Evolutionary conservation across 73 alveolate genomes (phyloP), one percentile per base, ranked within the genome.

Genomic region (Paramecium biaurelia): DNA sequence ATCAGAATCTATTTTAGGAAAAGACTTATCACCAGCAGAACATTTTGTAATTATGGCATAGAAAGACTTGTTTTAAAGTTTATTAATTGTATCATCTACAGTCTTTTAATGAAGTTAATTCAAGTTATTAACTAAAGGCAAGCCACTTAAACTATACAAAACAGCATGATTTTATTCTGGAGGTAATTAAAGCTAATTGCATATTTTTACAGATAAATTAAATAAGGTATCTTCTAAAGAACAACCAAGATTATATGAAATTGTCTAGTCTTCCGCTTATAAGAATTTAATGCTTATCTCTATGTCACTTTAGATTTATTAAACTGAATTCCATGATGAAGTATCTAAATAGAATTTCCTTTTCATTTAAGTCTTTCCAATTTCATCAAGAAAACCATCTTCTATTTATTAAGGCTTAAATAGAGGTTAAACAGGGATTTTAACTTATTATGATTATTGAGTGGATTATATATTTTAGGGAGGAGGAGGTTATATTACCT

Each of bases 331-430:
- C 37, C 47, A 23, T 21, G n/a, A 7, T 20, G 76, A 43, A 10
- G 90, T 79, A 79, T 79, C 90, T 45, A 79, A 47, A 79, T 79
- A 79, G 43, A 79, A 79, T 6, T 79, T 5, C 43, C 47, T 23
- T 45, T 79, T 41, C 4, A 79, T 21, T 41, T 79, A 8, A 18
- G 5, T 23, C 8, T 15, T 43, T 43, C 37, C 43, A 9, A 11
- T 21, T 26, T 41, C 21, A 11, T 26, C 56, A 57, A 79, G 1
- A 5, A 43, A 3, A 4, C 76, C 90, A 41, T 47, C 74, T 8
- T 15, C 47, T 45, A 30, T 7, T 23, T 79, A 79, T 10, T 18
- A 43, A 20, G 38, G 45, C 49, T 43, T 41, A 11, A 4, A 2
- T 0, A 1, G 47, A 24, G 41, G 28, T 79, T n/a, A 79, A 7